Conservation (phyloP, 495 filamentous ascomycete species). For the Ascodesmis nigricans region DNA sequence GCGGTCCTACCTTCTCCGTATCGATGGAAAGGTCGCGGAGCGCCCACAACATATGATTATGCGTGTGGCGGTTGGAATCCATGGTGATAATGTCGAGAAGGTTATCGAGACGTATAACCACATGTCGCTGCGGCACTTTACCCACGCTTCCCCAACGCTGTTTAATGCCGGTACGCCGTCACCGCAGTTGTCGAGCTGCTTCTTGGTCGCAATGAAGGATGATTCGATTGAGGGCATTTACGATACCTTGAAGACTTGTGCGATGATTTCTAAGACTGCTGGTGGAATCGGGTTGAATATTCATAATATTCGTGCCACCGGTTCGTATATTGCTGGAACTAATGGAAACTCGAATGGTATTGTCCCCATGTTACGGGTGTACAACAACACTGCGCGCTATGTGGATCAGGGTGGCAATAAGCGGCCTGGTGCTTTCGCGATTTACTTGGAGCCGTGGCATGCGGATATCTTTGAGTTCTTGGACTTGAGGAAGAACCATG, state of each 20-base stretch:
- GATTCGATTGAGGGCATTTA: constrained; percentile 99
- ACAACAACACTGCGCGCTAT: constrained; percentile 96
- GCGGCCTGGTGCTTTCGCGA: constrained; percentile 91
- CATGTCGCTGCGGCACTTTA: constrained; percentile 96
- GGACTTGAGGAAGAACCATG: constrained; percentile 96
- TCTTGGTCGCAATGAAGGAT: constrained; percentile 94
- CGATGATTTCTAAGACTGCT: constrained; percentile 98
- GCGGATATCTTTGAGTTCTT: constrained; percentile 93
- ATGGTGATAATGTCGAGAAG: constrained; percentile 80
- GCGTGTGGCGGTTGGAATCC: constrained; percentile 93
- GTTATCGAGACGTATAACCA: constrained; percentile 92
- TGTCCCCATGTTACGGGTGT: constrained; percentile 92
- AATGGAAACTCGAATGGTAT: constrained; percentile 96
- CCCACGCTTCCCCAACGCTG: constrained; percentile 87
- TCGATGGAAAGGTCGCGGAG: constrained; percentile 84
- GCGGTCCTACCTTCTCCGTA: constrained; percentile 83
- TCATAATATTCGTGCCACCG: constrained; percentile 86
- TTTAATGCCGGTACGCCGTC: constrained; percentile 94
- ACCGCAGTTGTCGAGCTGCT: constrained; percentile 87
- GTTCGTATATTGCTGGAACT: constrained; percentile 90
- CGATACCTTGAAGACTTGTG: constrained; percentile 95
- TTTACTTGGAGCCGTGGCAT: constrained; percentile 99
- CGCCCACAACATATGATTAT: constrained; percentile 98
- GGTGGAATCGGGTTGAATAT: constrained; percentile 92
- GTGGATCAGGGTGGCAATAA: constrained; percentile 99